Evolutionary conservation across 1,139 yeast genomes (phyloP), one percentile per base, ranked within the genome.

Genomic region (Candida smagusa): DNA sequence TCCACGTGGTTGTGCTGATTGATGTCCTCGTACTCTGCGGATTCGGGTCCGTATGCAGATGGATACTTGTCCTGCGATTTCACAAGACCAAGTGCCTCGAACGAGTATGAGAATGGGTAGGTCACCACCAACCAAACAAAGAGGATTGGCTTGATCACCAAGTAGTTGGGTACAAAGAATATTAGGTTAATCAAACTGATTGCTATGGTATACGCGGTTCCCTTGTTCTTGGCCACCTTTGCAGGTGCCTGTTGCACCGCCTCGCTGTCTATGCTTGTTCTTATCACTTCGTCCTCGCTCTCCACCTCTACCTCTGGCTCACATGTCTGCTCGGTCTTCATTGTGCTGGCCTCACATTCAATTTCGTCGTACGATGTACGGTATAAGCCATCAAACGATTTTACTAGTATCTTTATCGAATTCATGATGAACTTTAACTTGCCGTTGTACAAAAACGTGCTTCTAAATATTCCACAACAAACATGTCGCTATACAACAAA

Each of bases 61-160:
- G 32, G 31, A 19, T 34, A 31, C 11, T 34, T 36, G 11, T 27
- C 29, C 12, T 28, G 31, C 12, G 37, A 12, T 25, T 35, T 35
- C 32, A 45, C 36, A 31, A 47, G 33, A 8, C 50, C 51, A 33
- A 33, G 39, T 28, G 49, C 52, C 32, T 54, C 58, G 33, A 57
- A 54, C 9, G 74, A 47, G 35, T 74, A 52, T 29, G 68, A 59
- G 43, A 77, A 55, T 1, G 84, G 84, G 49, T 70, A 74, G 1
- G 78, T 67, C 11, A 73, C 32, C 12, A 77, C 44, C 38, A 61
- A 63, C 69, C 81, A 64, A 1, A 67, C 28, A 38, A 68, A 64
- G 9, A 59, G 44, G 13, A 74, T 39, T 1, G 85, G 85, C 35
- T 67, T 65, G 22, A 69, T 45, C 7, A 77, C 45, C 3, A 77